Evolutionary conservation across 176 grass and related monocot species (phyloP), one percentile per base, ranked within the genome.

Genomic region (Pharus latifolius): DNA sequence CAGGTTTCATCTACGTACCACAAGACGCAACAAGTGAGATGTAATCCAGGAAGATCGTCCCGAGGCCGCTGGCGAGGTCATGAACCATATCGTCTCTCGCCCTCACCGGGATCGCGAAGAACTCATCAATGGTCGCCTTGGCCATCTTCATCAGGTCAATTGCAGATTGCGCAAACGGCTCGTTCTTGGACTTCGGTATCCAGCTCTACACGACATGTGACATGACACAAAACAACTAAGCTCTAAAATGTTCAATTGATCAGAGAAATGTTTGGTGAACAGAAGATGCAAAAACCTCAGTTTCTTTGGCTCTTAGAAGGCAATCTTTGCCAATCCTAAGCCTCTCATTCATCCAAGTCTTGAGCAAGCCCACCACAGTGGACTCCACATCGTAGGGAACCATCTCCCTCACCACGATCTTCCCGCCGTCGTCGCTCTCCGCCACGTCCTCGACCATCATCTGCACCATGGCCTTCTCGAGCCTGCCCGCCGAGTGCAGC

Each of bases 121-220:
- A 93, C 58, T 98, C 95, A 19, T 93, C 87, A 17, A 91, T 45
- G 5, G 89, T 88, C 51, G 65, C 69, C 81, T 98, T 91, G 65
- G 81, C 87, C 27, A 93, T 11, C 87, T 91, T 93, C 90, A 93
- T 83, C 67, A 98, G 81, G 14, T 93, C 95, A 58, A 88, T 70
- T 6, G 84, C 89, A 1, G 95, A 93, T 5, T 90, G 95, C 24
- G 95, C 90, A 16, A 85, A 88, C 0, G 87, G 84, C 29, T 98
- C 90, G 0, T 38, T 77, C 70, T 93, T 93, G 6, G 87, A 84
- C 63, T 76, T 98, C 0, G 90, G 78, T 41, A 81, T 83, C 95
- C 95, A 98, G 44, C 84, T 98, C 95, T 98, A 7, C 75, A 49
- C 10, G 17, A 26, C 15, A 72, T 7, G 12, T 12, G 16, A 15